phyloP scores from a whole-genome alignment of 2,329 filamentous ascomycete species.

The Colletotrichum chlorophyti region DNA sequence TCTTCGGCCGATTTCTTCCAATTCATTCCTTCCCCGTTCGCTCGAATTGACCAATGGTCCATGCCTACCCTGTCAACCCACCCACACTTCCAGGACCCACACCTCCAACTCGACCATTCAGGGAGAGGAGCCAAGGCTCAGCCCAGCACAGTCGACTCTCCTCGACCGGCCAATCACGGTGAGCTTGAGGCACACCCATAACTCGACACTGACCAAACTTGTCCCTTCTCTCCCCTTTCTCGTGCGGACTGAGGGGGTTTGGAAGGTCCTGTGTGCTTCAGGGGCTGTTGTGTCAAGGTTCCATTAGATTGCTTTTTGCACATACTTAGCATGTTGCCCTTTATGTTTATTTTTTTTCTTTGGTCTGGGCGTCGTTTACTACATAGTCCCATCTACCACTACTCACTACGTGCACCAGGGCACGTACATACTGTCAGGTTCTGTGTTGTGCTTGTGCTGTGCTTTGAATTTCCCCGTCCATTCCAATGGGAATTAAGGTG shows the following conservation, averaged over 20 bases:
- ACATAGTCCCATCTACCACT: background rate
- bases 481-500: no score
- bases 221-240: background rate
- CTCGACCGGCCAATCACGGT: constrained; percentile 10
- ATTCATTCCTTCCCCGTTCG: constrained; percentile 1
- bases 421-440: background rate
- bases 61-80: constrained; percentile 9
- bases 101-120: background rate
- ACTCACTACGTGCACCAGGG: background rate
- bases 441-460: background rate
- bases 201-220: background rate
- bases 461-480: no score
- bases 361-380: constrained; percentile 12
- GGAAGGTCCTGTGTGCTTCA: constrained; percentile 27
- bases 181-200: background rate
- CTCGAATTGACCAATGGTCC: constrained; percentile 6
- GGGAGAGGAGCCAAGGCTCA: background rate
- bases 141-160: constrained; percentile 6
- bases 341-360: no score
- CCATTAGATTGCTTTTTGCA: no score
- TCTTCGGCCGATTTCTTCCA: background rate
- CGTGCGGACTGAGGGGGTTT: no score
- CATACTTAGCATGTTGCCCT: no score
- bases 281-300: constrained; percentile 27
- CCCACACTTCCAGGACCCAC: background rate